Conservation (phyloP, 2,329 filamentous ascomycete species). For the Leptographium lundbergii region DNA sequence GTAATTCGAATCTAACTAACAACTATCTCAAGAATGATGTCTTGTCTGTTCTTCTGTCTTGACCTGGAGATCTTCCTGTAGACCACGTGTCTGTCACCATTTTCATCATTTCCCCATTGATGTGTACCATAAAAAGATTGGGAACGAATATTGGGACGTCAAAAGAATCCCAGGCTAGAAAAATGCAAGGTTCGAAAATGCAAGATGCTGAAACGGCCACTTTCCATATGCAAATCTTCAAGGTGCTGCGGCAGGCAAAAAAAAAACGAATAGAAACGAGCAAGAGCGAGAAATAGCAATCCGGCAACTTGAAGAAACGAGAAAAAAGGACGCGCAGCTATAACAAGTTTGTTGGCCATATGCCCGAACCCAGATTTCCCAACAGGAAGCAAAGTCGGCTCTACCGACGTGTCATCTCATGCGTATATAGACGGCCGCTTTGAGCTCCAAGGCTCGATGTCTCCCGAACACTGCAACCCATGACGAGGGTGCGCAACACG, state of each 20-base stretch:
- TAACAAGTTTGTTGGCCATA: background rate
- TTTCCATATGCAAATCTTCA: background rate
- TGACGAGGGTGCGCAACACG: background rate
- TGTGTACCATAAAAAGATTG: background rate
- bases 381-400: background rate
- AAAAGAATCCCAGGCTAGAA: background rate
- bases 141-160: background rate
- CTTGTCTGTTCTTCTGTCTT: background rate
- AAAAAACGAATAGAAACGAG: background rate
- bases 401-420: background rate
- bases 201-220: background rate
- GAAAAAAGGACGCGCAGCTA: background rate
- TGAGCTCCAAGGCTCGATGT: background rate
- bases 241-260: background rate
- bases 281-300: background rate
- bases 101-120: background rate
- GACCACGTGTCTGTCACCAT: background rate
- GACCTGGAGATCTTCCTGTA: background rate
- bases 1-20: background rate
- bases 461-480: background rate
- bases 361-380: background rate
- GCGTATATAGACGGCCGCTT: background rate
- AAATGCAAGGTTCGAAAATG: background rate
- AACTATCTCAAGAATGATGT: background rate
- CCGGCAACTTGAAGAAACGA: background rate